Percentiles rank a stretch among this genome's conserved stretches.
phyloP scores from a whole-genome alignment of 2,329 filamentous ascomycete species.

The Myriangium duriaei region DNA sequence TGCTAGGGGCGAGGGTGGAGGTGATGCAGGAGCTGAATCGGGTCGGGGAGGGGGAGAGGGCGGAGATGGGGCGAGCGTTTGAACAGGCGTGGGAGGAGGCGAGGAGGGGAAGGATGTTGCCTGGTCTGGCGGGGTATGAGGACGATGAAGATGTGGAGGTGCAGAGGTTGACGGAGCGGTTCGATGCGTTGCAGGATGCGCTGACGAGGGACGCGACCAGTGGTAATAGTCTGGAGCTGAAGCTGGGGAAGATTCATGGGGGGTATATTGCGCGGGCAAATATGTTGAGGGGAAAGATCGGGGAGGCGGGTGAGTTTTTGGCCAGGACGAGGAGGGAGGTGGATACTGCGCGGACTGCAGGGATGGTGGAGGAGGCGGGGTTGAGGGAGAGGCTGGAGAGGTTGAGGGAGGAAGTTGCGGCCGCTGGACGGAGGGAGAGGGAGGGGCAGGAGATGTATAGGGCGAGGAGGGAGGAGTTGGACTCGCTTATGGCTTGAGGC shows the following conservation, averaged over 20 bases:
- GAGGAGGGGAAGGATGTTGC: slow-evolving; percentile 42
- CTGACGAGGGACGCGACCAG: too few relatives aligned
- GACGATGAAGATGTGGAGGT: slow-evolving; percentile 62
- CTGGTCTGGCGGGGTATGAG: slow-evolving; percentile 69
- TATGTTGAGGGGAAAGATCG: slow-evolving; percentile 65
- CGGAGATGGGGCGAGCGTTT: slow-evolving; percentile 34
- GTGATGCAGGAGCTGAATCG: slow-evolving; percentile 56
- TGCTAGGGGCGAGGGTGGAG: slow-evolving; percentile 64
- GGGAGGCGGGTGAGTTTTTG: slow-evolving; percentile 60
- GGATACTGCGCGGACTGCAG: slow-evolving; percentile 60
- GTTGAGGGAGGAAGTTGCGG: slow-evolving; percentile 70
- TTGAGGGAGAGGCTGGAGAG: slow-evolving; percentile 59
- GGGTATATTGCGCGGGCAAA: slow-evolving; percentile 84
- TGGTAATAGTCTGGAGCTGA: too few relatives aligned
- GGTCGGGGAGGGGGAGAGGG: slow-evolving; percentile 34
- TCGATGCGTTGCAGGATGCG: too few relatives aligned
- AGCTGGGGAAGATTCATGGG: slow-evolving; percentile 72
- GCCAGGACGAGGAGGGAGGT: slow-evolving; percentile 61
- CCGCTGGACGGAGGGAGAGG: slow-evolving; percentile 68
- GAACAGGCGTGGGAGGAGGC: slow-evolving; percentile 39
- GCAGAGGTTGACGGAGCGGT: slow-evolving; percentile 50
- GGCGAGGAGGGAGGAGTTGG: slow-evolving; percentile 63
- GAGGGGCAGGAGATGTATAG: slow-evolving; percentile 85
- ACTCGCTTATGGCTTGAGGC: slow-evolving; percentile 35
- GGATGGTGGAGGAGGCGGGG: slow-evolving; percentile 67